phyloP scores from a whole-genome alignment of 1,284 basidiomycete genomes.

The Anthracocystis panici-leucophaei region DNA sequence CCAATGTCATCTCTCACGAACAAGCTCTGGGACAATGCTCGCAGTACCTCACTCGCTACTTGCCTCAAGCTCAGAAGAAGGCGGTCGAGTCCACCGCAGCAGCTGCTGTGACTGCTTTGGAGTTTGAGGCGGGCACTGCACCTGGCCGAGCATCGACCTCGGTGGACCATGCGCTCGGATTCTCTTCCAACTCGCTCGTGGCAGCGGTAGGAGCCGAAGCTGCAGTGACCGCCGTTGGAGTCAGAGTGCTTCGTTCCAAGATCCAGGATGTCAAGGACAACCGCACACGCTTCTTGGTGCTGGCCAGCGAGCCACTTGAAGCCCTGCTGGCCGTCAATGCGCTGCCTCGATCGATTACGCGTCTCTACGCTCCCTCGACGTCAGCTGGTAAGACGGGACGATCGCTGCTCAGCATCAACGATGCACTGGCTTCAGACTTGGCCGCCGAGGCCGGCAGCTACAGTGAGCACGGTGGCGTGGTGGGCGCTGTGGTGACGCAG shows the following conservation, averaged over 20 bases:
- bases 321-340: slow-evolving; percentile 23
- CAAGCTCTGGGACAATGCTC: slow-evolving; percentile 53
- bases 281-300: slow-evolving; percentile 45
- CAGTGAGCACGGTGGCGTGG: slow-evolving; percentile 3
- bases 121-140: slow-evolving; percentile 45
- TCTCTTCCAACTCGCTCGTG: slow-evolving; percentile 40
- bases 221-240: slow-evolving; percentile 22
- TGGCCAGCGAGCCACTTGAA: slow-evolving; percentile 44
- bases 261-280: slow-evolving; percentile 53
- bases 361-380: slow-evolving; percentile 19
- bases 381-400: slow-evolving; percentile 15
- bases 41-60: slow-evolving; percentile 41
- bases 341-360: slow-evolving; percentile 26
- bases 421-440: slow-evolving; percentile 27
- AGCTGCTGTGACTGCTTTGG: slow-evolving; percentile 45
- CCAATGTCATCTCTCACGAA: slow-evolving; percentile 55
- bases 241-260: slow-evolving; percentile 34
- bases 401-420: slow-evolving; percentile 36
- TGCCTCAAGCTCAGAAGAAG: slow-evolving; percentile 51
- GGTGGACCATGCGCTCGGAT: slow-evolving; percentile 36
- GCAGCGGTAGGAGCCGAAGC: slow-evolving; percentile 45
- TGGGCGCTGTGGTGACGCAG: slow-evolving; percentile 20
- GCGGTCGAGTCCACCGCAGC: slow-evolving; percentile 49
- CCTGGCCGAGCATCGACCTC: slow-evolving; percentile 32
- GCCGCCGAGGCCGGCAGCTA: slow-evolving; percentile 24